Evolutionary conservation across 305 asterid genomes (phyloP).

Genomic region (Galium porrigens): DNA sequence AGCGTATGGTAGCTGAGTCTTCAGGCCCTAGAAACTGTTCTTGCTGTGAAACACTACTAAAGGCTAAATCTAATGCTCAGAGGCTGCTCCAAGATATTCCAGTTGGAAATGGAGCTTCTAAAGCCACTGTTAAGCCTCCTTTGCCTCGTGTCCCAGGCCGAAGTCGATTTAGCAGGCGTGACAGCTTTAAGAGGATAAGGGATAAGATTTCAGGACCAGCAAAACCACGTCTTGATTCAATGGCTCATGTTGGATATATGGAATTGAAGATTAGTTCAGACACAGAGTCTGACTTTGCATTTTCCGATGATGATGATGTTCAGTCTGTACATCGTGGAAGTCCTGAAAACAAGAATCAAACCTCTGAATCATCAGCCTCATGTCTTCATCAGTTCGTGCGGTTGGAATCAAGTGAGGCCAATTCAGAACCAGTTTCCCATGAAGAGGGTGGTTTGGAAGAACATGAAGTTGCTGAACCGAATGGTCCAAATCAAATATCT

Average conservation of each 20-base stretch:
- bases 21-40: slow-evolving; percentile 40
- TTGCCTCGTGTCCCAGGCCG: slow-evolving; percentile 55
- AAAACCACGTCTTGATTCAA: slow-evolving; percentile 20
- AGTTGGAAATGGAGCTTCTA: slow-evolving; percentile 53
- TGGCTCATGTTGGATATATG: slow-evolving; percentile 59
- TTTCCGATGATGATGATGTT: slow-evolving; percentile 62
- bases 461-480: slow-evolving; percentile 22
- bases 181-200: slow-evolving; percentile 53
- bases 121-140: slow-evolving; percentile 60
- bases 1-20: slow-evolving; percentile 26
- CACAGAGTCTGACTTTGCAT: slow-evolving; percentile 59
- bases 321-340: slow-evolving; percentile 12
- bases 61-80: slow-evolving; percentile 39
- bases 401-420: slow-evolving; percentile 21
- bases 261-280: slow-evolving; percentile 65
- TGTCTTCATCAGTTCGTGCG: slow-evolving; percentile 26
- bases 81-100: slow-evolving; percentile 39
- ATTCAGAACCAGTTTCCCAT: slow-evolving; percentile 16
- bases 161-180: slow-evolving; percentile 51
- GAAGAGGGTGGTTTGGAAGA: slow-evolving; percentile 26
- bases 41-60: slow-evolving; percentile 52
- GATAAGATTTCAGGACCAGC: slow-evolving; percentile 39
- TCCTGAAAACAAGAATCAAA: slow-evolving; percentile 19
- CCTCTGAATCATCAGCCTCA: slow-evolving; percentile 20
- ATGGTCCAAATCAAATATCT: slow-evolving; percentile 20